A percentile compares a stretch with the other conserved stretches of the same genome.
Evolutionary conservation across 2,329 filamentous ascomycete species (phyloP).

Genomic region (Sporothrix schenckii): DNA sequence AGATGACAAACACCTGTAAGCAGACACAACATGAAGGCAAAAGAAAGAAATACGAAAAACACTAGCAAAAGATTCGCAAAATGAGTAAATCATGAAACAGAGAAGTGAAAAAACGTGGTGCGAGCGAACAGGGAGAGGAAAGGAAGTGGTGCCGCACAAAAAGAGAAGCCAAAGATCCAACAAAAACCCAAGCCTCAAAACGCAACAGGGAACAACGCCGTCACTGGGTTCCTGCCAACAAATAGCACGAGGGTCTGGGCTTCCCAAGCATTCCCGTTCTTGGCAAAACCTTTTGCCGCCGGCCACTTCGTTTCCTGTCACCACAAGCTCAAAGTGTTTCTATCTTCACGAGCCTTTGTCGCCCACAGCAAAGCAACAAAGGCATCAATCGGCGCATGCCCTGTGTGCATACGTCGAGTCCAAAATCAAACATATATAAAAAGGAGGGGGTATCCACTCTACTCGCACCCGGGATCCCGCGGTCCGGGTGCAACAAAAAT

Average conservation of each 20-base stretch:
- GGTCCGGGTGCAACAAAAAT: not conserved
- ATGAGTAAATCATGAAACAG: slow-evolving; percentile 12
- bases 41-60: not conserved
- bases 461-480: slow-evolving; percentile 28
- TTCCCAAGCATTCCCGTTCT: not conserved
- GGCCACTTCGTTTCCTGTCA: not conserved
- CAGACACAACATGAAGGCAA: slow-evolving; percentile 12
- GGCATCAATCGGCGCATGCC: slow-evolving; percentile 27
- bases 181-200: not conserved
- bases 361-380: slow-evolving; percentile 15
- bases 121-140: not conserved
- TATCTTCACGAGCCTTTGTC: slow-evolving; percentile 24
- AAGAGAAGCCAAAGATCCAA: not conserved
- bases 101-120: not conserved
- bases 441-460: slow-evolving; percentile 38
- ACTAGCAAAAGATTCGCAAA: not conserved
- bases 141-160: not conserved
- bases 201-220: not conserved
- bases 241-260: not conserved
- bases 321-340: slow-evolving; percentile 3
- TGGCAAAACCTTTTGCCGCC: not conserved
- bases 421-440: slow-evolving; percentile 31
- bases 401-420: slow-evolving; percentile 20
- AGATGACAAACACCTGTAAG: slow-evolving; percentile 35
- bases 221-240: not conserved